Conservation (phyloP, 768 basidiomycete species). For the Termitomyces sp. region DNA sequence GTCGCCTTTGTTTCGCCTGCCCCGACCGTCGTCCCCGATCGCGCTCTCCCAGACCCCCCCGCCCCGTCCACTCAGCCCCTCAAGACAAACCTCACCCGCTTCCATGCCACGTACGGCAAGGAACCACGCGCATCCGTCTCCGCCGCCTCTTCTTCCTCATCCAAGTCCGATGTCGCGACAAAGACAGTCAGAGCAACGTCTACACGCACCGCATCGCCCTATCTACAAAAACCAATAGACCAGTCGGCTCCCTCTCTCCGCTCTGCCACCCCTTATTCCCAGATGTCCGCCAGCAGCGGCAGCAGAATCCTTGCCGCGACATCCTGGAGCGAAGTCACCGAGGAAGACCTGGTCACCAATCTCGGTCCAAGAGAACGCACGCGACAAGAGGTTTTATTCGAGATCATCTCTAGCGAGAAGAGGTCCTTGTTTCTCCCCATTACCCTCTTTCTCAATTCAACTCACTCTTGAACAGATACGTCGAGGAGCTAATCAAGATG, state of each 20-base stretch:
- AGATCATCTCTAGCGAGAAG: slow-evolving; percentile 95
- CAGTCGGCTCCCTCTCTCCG: slow-evolving; percentile 65
- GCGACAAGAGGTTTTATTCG: slow-evolving; percentile 93
- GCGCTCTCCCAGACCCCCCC: slow-evolving; percentile 34
- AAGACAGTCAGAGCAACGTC: slow-evolving; percentile 47
- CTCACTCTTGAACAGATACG: slow-evolving; percentile 58
- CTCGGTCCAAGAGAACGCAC: slow-evolving; percentile 92
- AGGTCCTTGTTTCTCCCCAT: slow-evolving; percentile 44
- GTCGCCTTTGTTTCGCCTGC: slow-evolving; percentile 85
- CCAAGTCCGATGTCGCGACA: slow-evolving; percentile 56
- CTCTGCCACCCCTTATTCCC: slow-evolving; percentile 78
- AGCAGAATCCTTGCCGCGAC: slow-evolving; percentile 71
- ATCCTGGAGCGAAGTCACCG: slow-evolving; percentile 93
- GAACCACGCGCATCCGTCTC: slow-evolving; percentile 66
- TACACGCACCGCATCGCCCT: slow-evolving; percentile 61
- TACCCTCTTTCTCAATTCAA: background rate
- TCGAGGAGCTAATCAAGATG: slow-evolving; percentile 84
- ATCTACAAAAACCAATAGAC: slow-evolving; percentile 40
- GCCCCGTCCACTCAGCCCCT: slow-evolving; percentile 34
- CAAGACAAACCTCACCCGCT: slow-evolving; percentile 73
- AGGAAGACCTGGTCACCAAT: slow-evolving; percentile 90
- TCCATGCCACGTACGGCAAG: slow-evolving; percentile 69
- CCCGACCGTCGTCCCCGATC: slow-evolving; percentile 56
- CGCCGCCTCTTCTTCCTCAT: slow-evolving; percentile 49
- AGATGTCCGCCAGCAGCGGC: slow-evolving; percentile 61